Evolutionary conservation across 805 yeast genomes (phyloP).

Genomic region (Teunomyces pallodes): DNA sequence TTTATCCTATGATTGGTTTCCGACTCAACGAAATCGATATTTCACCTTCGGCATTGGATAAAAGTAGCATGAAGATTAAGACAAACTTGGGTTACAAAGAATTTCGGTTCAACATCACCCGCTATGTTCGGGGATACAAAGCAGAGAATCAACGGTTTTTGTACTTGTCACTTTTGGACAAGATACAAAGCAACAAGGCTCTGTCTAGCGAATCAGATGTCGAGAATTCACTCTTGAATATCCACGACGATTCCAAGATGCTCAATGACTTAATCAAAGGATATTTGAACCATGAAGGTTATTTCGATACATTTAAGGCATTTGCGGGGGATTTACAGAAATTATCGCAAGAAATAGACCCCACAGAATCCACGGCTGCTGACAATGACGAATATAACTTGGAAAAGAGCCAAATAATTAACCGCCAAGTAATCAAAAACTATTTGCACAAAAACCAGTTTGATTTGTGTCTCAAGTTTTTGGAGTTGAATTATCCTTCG

Average conservation of each 20-base stretch:
- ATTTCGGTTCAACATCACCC: constrained; percentile 59
- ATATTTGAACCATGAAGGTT: constrained; percentile 40
- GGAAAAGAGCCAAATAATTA: constrained; percentile 24
- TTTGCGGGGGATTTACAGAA: constrained; percentile 30
- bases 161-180: constrained; percentile 18
- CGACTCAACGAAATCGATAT: constrained; percentile 21
- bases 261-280: constrained; percentile 36
- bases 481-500: constrained; percentile 29
- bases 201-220: constrained; percentile 4
- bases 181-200: constrained; percentile 12
- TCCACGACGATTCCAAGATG: constrained; percentile 24
- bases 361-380: background rate
- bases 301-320: constrained; percentile 32
- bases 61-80: constrained; percentile 25
- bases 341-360: constrained; percentile 9
- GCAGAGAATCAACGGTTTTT: constrained; percentile 14
- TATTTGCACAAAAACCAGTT: constrained; percentile 44
- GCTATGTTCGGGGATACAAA: constrained; percentile 50
- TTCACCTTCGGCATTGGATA: background rate
- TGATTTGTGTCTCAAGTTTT: constrained; percentile 38
- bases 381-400: constrained; percentile 3
- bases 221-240: constrained; percentile 7
- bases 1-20: constrained; percentile 36
- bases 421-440: constrained; percentile 40
- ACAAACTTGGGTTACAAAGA: constrained; percentile 59